Base-by-base conservation (phyloP, 2,329 filamentous ascomycete species). In the Colletotrichum sp. region DNA sequence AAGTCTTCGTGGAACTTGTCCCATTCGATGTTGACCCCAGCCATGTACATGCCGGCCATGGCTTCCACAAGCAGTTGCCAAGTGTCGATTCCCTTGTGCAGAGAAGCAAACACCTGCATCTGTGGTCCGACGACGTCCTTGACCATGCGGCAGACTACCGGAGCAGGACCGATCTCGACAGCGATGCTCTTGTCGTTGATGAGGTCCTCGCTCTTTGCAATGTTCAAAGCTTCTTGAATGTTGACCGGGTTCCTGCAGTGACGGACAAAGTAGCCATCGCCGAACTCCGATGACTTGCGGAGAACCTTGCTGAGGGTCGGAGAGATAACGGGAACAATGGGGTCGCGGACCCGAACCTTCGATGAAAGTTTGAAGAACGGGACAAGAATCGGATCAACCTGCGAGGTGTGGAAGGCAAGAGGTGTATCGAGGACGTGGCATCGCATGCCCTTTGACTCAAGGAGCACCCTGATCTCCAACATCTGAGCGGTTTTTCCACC, bases 161-260 rank as follows among this genome's bases (percentile, higher is more conserved):
- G 92, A 79, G 94, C 92, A 39, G 93, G 92, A 9, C 93, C 93
- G 77, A 95, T 86, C 80, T 95, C 93, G 64, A 95, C 84, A 89
- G 91, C 94, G 24, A 91, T 87, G 7, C 92, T 93, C 83, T 92
- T 90, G 72, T 91, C 90, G 72, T 92, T 88, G 66, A 93, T 89
- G 8, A 89, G 82, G 72, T 88, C 89, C 18, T 67, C 68, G 24
- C 89, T 85, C 79, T 90, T 87, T 6, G 90, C 92, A 60, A 86
- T 86, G 12, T 89, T 84, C 3, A 95, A 82, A 16, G 91, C 93
- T 12, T 85, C 87, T 67, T 87, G 84, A 81, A 95, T 94, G 81
- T 94, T 88, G 75, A 95, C 93, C 0, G 92, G 85, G 79, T 94
- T 89, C 2, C 93, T 89, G 9, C 91, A 90, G 65, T 92, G 90